A percentile compares a stretch with the other conserved stretches of the same genome.
These are phyloP conservation scores for Gryganskiella cystojenkinii DNA, from an alignment of 192 early-diverging fungal genomes.

Conservation along the genomic window DNA sequence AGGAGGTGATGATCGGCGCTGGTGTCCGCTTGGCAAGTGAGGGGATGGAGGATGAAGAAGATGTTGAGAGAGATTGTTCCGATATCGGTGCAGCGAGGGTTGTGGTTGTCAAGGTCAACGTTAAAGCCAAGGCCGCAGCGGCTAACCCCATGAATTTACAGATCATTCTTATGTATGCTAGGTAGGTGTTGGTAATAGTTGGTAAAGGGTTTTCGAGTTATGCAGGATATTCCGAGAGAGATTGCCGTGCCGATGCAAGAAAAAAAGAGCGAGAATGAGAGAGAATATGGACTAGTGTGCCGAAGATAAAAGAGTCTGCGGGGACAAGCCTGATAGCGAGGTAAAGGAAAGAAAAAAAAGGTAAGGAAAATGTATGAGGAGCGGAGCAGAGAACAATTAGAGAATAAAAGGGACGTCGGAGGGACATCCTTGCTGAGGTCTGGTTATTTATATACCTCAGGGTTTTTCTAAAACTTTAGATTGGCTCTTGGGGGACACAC, in stretches of 20 bases:
- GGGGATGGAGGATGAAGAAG: background rate
- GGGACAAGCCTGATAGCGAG: no score
- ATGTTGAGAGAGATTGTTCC: background rate
- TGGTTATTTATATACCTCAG: no score
- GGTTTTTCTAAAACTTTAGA: no score
- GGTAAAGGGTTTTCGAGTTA: no score
- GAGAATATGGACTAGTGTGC: background rate
- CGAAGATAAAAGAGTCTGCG: background rate
- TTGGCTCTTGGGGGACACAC: no score
- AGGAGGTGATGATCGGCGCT: conserved; percentile 28
- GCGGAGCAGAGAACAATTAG: background rate
- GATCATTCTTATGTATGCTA: no score
- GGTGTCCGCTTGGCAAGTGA: conserved; percentile 8
- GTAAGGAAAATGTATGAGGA: no score
- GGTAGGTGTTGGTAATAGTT: no score
- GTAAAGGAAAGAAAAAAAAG: no score
- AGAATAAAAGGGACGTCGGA: no score
- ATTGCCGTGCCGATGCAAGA: background rate
- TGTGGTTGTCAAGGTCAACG: conserved; percentile 2
- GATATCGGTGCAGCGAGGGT: conserved; percentile 12
- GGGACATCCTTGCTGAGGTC: background rate
- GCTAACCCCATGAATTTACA: conserved; percentile 25
- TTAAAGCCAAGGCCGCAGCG: conserved; percentile 17
- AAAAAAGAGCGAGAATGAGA: background rate
- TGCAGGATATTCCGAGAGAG: background rate